A percentile compares a stretch with the other conserved stretches of the same genome.
These are phyloP conservation scores for Prosopis cineraria DNA, from an alignment of 306 rosid species.

Conservation along the genomic window DNA sequence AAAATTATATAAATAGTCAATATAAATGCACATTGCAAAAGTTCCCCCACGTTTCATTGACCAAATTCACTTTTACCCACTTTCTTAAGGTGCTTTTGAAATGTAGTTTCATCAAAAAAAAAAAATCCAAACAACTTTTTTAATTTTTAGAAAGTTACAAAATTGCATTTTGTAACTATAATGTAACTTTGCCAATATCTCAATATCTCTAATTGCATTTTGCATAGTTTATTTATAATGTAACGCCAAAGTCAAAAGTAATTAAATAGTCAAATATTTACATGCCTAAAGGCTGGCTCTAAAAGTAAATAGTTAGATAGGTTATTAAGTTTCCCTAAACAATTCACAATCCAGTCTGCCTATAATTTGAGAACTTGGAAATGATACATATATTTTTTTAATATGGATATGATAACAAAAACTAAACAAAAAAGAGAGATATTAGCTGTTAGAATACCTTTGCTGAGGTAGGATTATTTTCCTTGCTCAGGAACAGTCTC, in stretches of 20 bases:
- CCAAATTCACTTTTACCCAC: no score
- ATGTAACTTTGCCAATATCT: no score
- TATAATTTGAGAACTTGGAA: background rate
- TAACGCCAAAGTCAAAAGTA: background rate
- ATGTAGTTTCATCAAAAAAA: no score
- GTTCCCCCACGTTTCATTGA: no score
- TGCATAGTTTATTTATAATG: background rate
- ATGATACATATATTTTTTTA: constrained; percentile 13
- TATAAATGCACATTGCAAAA: no score
- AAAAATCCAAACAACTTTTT: no score
- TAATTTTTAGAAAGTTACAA: no score
- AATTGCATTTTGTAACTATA: no score
- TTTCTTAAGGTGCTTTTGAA: no score
- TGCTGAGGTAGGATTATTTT: constrained; percentile 56
- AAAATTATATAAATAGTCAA: no score
- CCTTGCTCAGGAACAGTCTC: constrained; percentile 78
- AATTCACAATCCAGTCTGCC: background rate
- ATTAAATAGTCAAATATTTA: background rate
- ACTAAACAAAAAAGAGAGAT: background rate
- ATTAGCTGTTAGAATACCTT: constrained; percentile 62
- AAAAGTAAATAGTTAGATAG: no score
- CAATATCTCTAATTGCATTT: background rate
- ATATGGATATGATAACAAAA: constrained; percentile 14
- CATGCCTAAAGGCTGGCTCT: constrained; percentile 3
- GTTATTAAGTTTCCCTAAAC: constrained; percentile 19